Percentiles rank a stretch among this genome's conserved stretches.
Conservation (phyloP, 2,329 filamentous ascomycete genomes). For the Aspergillus latus region DNA sequence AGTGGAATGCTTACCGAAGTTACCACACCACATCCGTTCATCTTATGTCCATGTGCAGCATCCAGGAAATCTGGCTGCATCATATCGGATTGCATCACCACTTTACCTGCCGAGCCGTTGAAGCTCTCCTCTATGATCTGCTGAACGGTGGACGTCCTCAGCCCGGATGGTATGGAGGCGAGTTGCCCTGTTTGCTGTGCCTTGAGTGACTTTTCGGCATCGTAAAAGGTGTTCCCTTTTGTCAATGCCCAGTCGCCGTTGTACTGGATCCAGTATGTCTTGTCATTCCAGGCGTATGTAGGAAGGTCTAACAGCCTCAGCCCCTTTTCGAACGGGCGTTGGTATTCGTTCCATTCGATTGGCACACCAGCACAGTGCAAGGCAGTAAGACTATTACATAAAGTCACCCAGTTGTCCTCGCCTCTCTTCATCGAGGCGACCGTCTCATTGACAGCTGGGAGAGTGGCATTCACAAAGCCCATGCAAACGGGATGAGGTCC, state of each 20-base stretch:
- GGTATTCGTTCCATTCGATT: slow-evolving; percentile 70
- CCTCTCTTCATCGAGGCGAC: slow-evolving; percentile 63
- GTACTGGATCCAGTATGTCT: slow-evolving; percentile 73
- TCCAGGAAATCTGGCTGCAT: slow-evolving; percentile 40
- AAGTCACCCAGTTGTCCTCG: slow-evolving; percentile 64
- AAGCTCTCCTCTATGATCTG: slow-evolving; percentile 36
- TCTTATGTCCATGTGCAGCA: slow-evolving; percentile 46
- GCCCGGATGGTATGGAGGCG: background rate
- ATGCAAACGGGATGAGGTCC: slow-evolving; percentile 72
- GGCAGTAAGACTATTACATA: slow-evolving; percentile 57
- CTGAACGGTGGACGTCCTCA: slow-evolving; percentile 26
- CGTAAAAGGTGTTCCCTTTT: slow-evolving; percentile 56
- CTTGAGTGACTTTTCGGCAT: slow-evolving; percentile 1
- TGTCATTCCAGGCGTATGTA: slow-evolving; percentile 67
- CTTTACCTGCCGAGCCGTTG: slow-evolving; percentile 24
- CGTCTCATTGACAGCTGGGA: slow-evolving; percentile 55
- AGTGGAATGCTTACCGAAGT: slow-evolving; percentile 42
- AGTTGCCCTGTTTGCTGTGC: background rate
- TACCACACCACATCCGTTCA: slow-evolving; percentile 46
- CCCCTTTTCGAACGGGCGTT: slow-evolving; percentile 59
- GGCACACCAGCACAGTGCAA: slow-evolving; percentile 63
- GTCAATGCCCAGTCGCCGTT: slow-evolving; percentile 69
- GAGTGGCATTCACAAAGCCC: slow-evolving; percentile 66
- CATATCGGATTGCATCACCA: slow-evolving; percentile 44
- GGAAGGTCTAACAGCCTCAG: slow-evolving; percentile 63